These are phyloP conservation scores for Tetrahymena borealis DNA, from an alignment of 73 alveolate genomes.

Conservation along the genomic window DNA sequence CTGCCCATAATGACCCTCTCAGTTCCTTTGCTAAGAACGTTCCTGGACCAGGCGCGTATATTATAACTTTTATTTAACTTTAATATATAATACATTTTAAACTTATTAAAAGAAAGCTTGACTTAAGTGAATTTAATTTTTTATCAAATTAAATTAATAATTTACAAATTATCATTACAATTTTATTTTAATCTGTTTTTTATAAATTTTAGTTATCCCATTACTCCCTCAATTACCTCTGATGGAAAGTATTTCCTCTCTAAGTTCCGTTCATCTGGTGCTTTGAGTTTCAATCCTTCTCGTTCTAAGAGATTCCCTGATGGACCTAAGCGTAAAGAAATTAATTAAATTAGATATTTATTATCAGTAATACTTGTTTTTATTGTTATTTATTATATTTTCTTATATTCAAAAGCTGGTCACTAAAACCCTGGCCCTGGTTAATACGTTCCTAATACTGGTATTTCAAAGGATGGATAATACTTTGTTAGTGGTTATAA, in stretches of 20 bases:
- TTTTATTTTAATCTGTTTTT: neutral
- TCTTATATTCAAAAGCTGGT: neutral
- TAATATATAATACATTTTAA: too few relatives aligned
- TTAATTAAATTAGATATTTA: neutral
- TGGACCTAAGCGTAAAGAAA: neutral
- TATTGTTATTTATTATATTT: neutral
- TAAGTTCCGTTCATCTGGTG: slow-evolving; percentile 32
- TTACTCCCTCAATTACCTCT: slow-evolving; percentile 17
- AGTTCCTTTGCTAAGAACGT: slow-evolving; percentile 23
- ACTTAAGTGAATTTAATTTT: too few relatives aligned
- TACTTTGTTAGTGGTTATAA: neutral
- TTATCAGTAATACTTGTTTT: too few relatives aligned
- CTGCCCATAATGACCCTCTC: neutral
- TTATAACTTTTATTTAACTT: neutral
- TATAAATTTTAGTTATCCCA: neutral
- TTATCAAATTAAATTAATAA: too few relatives aligned
- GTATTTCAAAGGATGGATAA: slow-evolving; percentile 11
- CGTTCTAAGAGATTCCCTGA: slow-evolving; percentile 48
- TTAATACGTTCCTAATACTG: slow-evolving; percentile 38
- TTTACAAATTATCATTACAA: neutral
- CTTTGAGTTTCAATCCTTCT: slow-evolving; percentile 49
- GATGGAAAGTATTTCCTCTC: slow-evolving; percentile 41
- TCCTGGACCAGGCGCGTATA: slow-evolving; percentile 47
- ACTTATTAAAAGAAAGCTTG: too few relatives aligned
- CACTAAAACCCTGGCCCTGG: slow-evolving; percentile 63